Evolutionary conservation across 345 rosid species (phyloP), one percentile per base, ranked within the genome.

Genomic region (Ailanthus altissimus): DNA sequence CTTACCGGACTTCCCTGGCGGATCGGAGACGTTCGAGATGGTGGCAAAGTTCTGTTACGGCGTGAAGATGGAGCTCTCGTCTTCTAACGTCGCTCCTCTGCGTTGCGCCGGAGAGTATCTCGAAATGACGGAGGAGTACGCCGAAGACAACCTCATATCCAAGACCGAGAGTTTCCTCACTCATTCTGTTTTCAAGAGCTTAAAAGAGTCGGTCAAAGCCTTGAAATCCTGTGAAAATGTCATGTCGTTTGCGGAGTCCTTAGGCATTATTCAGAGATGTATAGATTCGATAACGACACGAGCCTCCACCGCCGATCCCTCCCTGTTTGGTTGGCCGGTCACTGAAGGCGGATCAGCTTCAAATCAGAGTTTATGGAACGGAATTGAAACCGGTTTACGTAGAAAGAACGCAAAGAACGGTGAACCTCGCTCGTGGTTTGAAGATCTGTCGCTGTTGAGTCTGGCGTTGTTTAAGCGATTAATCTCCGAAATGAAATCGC

Each of bases 41-140:
- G 91, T 88, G 26, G 93, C 97, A 13, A 96, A 92, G 90, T 96
- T 92, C 88, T 96, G 97, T 83, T 96, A 96, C 81, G 98, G 98
- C 25, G 95, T 93, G 67, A 96, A 90, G 81, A 57, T 92, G 78
- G 99, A 92, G 45, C 81, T 96, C 67, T 82, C 93, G 5, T 77
- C 97, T 72, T 83, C 89, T 79, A 87, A 80, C 63, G 92, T 83
- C 13, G 94, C 83, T 5, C 98, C 91, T 0, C 98, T 96, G 69
- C 97, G 93, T 53, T 96, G 98, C 82, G 99, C 94, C 42, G 97
- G 91, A 9, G 93, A 93, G 77, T 81, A 88, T 72, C 94, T 96
- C 2, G 97, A 93, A 75, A 93, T 96, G 98, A 91, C 91, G 7
- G 98, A 93, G 26, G 94, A 92, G 38, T 92, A 85, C 82, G 90